phyloP scores from a whole-genome alignment of 208 protist species.

The Spongospora subterranea region DNA sequence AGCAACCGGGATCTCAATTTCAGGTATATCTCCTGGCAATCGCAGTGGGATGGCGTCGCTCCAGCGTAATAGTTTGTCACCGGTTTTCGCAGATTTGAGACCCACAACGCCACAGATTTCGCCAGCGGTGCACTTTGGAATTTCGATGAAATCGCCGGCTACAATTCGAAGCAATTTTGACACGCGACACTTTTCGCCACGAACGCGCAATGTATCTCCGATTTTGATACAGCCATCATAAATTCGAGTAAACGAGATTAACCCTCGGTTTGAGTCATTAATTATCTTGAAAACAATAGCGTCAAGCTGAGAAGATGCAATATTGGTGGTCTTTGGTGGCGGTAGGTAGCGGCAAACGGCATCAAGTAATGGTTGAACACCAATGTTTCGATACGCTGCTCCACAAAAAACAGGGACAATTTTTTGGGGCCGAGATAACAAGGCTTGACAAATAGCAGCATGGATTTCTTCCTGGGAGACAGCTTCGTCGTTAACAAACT shows the following conservation, averaged over 20 bases:
- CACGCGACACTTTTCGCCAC: conserved; percentile 58
- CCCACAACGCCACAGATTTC: conserved; percentile 70
- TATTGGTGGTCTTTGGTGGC: not conserved
- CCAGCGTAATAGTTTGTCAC: conserved; percentile 69
- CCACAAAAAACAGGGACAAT: conserved; percentile 28
- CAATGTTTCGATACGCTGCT: conserved; percentile 14
- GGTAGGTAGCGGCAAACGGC: not conserved
- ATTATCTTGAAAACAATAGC: conserved; percentile 66
- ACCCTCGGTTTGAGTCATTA: conserved; percentile 66
- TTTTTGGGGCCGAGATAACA: not conserved
- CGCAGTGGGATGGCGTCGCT: not conserved
- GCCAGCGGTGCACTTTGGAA: conserved; percentile 55
- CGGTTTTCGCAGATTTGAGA: conserved; percentile 68
- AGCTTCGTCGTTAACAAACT: not conserved
- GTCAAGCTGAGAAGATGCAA: not conserved
- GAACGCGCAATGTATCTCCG: conserved; percentile 52
- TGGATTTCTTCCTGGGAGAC: not conserved
- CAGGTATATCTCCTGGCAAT: conserved; percentile 14
- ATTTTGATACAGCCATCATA: conserved; percentile 69
- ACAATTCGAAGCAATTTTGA: conserved; percentile 59
- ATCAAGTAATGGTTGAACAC: conserved; percentile 30
- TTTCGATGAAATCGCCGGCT: conserved; percentile 41
- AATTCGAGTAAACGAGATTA: conserved; percentile 70
- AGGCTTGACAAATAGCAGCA: not conserved
- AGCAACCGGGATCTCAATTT: conserved; percentile 65